A percentile compares a stretch with the other conserved stretches of the same genome.
Evolutionary conservation across 1,284 basidiomycete genomes (phyloP).

Genomic region (Amylostereum areolatum): DNA sequence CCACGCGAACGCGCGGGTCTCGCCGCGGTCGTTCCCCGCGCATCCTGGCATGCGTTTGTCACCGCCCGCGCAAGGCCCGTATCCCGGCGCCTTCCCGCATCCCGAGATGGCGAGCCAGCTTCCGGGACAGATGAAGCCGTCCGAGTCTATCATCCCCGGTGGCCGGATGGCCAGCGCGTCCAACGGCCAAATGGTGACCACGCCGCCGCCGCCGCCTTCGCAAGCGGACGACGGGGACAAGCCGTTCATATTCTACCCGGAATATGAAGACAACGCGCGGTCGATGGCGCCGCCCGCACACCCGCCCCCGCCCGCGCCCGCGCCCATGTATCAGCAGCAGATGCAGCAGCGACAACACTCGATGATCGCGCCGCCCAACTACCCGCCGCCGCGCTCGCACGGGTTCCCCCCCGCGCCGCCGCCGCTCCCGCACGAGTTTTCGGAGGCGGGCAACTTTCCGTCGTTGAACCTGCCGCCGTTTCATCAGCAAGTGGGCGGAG

Average conservation of each 20-base stretch:
- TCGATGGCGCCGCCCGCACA: too few species aligned
- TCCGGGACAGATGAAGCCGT: constrained; percentile 5
- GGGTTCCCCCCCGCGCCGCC: not conserved
- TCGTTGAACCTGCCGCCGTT: too few species aligned
- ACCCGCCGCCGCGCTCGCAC: constrained; percentile 1
- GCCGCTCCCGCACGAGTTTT: not conserved
- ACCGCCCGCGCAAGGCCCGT: not conserved
- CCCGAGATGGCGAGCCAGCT: constrained; percentile 5
- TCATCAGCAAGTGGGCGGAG: too few species aligned
- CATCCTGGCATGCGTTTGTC: constrained; percentile 3
- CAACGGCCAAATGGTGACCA: not conserved
- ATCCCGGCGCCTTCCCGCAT: not conserved
- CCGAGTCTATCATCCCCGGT: not conserved
- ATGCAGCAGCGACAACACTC: too few species aligned
- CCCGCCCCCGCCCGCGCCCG: too few species aligned
- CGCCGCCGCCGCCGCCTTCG: not conserved
- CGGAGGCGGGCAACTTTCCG: too few species aligned
- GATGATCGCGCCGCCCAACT: not conserved
- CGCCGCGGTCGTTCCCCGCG: not conserved
- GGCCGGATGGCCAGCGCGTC: not conserved
- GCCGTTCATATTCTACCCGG: constrained; percentile 17
- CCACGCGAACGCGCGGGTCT: constrained; percentile 7
- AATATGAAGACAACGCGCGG: constrained; percentile 8
- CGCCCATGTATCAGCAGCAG: too few species aligned
- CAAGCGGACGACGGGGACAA: constrained; percentile 11